phyloP scores from a whole-genome alignment of 140 eudicot species.

The Stevia rebaudiana region DNA sequence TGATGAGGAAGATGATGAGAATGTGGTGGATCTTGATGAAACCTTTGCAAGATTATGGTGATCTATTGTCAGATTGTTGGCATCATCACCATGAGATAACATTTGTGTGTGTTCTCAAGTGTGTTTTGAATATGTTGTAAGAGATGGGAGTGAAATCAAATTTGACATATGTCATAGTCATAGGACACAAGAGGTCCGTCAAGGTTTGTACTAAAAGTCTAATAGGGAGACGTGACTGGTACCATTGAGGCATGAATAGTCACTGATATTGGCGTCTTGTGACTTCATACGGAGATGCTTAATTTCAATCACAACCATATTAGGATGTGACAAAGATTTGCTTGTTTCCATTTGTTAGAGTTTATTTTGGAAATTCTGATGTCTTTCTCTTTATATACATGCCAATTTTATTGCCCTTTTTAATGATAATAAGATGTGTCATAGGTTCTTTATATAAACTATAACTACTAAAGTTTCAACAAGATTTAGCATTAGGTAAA shows the following conservation, averaged over 20 bases:
- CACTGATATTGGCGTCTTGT: constrained; percentile 35
- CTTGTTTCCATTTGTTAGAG: constrained; percentile 39
- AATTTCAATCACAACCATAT: constrained; percentile 29
- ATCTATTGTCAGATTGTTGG: constrained; percentile 9
- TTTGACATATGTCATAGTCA: constrained; percentile 28
- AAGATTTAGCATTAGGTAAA: neutral
- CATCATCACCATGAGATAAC: constrained; percentile 22
- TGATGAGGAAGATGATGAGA: constrained; percentile 35
- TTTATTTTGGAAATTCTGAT: constrained; percentile 27
- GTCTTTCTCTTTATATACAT: constrained; percentile 27
- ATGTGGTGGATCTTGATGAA: too few species aligned
- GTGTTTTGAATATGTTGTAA: constrained; percentile 2
- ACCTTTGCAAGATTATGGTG: constrained; percentile 9
- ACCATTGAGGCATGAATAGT: constrained; percentile 37
- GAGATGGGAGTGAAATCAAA: constrained; percentile 31
- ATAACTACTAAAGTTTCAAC: neutral
- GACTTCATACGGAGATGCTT: constrained; percentile 33
- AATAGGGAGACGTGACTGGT: constrained; percentile 27
- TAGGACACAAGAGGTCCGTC: constrained; percentile 34
- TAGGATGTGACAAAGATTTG: constrained; percentile 39
- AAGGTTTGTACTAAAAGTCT: constrained; percentile 31
- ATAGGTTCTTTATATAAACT: constrained; percentile 4
- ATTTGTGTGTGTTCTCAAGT: constrained; percentile 13
- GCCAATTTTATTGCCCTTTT: constrained; percentile 23
- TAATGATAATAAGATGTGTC: constrained; percentile 22